phyloP scores from a whole-genome alignment of 257 asterid genomes.

The Rhazya stricta region DNA sequence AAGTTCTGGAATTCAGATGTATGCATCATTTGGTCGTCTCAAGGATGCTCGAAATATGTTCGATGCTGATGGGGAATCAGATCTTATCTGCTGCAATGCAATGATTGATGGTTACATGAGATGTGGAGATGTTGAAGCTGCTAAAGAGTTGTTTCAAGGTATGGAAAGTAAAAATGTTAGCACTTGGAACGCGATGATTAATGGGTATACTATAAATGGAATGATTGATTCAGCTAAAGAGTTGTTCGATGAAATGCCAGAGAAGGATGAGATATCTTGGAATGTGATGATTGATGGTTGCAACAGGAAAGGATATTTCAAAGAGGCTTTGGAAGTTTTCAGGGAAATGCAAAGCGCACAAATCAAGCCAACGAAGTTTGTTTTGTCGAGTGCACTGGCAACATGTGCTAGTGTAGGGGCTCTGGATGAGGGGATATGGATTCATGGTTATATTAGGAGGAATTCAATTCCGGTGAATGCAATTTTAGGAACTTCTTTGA shows the following conservation, averaged over 20 bases:
- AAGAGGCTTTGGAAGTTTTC: constrained; percentile 48
- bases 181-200: constrained; percentile 61
- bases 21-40: constrained; percentile 29
- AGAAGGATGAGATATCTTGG: constrained; percentile 44
- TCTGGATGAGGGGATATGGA: constrained; percentile 51
- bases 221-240: constrained; percentile 34
- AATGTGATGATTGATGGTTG: constrained; percentile 48
- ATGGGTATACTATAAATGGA: constrained; percentile 48
- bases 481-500: constrained; percentile 39
- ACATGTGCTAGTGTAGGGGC: constrained; percentile 46
- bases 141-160: constrained; percentile 26
- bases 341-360: constrained; percentile 35
- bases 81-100: constrained; percentile 45
- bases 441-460: constrained; percentile 32
- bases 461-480: constrained; percentile 30
- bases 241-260: constrained; percentile 35
- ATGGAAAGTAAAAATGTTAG: constrained; percentile 31
- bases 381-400: constrained; percentile 32
- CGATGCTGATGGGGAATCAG: constrained; percentile 21
- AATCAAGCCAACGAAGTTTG: constrained; percentile 21
- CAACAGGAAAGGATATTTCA: constrained; percentile 19
- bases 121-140: constrained; percentile 25
- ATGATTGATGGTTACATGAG: constrained; percentile 50
- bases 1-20: constrained; percentile 50
- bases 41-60: constrained; percentile 34